Percentiles rank a stretch among this genome's conserved stretches.
These are phyloP conservation scores for Globisporangium abappressorium DNA, from an alignment of 352 stramenopile species.

Conservation along the genomic window DNA sequence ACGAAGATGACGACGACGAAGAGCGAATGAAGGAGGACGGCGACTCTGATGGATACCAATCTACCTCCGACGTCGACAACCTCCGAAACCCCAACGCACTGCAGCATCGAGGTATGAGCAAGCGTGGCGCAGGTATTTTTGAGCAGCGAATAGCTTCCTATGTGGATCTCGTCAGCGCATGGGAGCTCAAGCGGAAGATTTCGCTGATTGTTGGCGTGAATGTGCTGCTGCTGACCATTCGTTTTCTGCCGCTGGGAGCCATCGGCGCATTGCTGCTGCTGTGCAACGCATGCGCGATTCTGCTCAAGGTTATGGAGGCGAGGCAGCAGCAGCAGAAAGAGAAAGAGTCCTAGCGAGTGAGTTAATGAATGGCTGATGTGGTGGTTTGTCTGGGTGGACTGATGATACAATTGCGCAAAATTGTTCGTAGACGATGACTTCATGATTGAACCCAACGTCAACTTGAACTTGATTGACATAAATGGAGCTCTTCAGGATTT, in stretches of 20 bases:
- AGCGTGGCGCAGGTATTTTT: background rate
- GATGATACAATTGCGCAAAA: background rate
- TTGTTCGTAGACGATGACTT: background rate
- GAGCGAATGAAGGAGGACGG: conserved; percentile 32
- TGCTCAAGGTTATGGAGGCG: background rate
- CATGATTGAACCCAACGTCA: background rate
- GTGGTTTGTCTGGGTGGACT: background rate
- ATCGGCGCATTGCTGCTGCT: conserved; percentile 8
- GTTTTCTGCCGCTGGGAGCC: conserved; percentile 1
- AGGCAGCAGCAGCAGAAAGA: background rate
- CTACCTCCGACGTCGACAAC: background rate
- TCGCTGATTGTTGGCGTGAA: conserved; percentile 8
- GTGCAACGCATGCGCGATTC: conserved; percentile 1
- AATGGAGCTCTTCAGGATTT: background rate
- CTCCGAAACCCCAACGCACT: background rate
- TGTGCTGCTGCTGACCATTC: conserved; percentile 2
- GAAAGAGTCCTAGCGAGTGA: conserved; percentile 7
- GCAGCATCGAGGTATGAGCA: background rate
- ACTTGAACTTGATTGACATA: background rate
- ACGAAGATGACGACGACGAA: conserved; percentile 38
- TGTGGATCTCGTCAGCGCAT: background rate
- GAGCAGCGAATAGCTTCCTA: background rate
- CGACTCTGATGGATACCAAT: conserved; percentile 20
- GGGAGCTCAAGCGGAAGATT: conserved; percentile 13
- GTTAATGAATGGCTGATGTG: background rate